A percentile compares a stretch with the other conserved stretches of the same genome.
phyloP scores from a whole-genome alignment of 441 rosid genomes.

The Hura crepitans region DNA sequence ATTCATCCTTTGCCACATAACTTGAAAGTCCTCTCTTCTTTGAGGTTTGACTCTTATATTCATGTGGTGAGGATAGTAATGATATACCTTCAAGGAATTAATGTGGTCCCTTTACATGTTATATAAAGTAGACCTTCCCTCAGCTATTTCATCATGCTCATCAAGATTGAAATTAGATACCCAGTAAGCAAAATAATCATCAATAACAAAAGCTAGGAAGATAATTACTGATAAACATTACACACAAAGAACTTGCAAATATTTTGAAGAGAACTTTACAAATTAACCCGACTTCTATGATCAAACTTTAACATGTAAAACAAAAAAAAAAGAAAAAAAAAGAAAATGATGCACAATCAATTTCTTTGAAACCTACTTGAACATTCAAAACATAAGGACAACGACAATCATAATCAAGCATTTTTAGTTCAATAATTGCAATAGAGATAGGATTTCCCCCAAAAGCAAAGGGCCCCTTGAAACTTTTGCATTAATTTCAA shows the following conservation, averaged over 20 bases:
- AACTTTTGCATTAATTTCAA: slow-evolving; percentile 1
- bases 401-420: not conserved
- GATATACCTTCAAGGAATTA: slow-evolving; percentile 86
- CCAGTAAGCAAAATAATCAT: slow-evolving; percentile 27
- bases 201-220: slow-evolving; percentile 13
- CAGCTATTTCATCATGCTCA: slow-evolving; percentile 55
- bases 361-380: not conserved
- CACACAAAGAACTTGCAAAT: not conserved
- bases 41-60: slow-evolving; percentile 59
- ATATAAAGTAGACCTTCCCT: slow-evolving; percentile 57
- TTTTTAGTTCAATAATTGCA: not conserved
- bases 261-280: not conserved
- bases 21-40: slow-evolving; percentile 52
- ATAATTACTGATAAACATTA: not conserved
- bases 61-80: slow-evolving; percentile 91
- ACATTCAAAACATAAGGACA: not conserved
- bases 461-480: not conserved
- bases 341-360: not conserved
- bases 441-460: not conserved
- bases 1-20: slow-evolving; percentile 42
- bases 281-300: not conserved
- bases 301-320: not conserved
- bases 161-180: slow-evolving; percentile 52
- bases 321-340: no score
- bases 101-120: slow-evolving; percentile 47